Evolutionary conservation across 352 stramenopile genomes (phyloP), one percentile per base, ranked within the genome.

Genomic region (Phytopythium helicoides): DNA sequence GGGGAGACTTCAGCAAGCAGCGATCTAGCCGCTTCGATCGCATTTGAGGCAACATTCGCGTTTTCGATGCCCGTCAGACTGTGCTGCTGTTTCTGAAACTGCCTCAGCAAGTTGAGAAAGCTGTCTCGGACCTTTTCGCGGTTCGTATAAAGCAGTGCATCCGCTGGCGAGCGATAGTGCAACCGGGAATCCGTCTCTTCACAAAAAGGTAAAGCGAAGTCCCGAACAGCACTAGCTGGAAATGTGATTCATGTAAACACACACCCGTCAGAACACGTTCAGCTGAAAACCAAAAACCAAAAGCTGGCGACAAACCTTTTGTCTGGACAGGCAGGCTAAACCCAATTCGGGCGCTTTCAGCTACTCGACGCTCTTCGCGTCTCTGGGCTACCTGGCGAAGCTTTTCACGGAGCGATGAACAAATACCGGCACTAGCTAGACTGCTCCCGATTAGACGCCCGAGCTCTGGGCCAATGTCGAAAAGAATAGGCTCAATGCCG

Each of bases 131-230:
- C 62, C 34, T 85, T 83, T 47, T 91, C 81, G 9, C 81, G 75
- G 53, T 91, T 91, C 0, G 71, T 71, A 46, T 81, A 91, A 19
- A 91, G 28, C 0, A 73, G 53, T 6, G 71, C 70, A 39, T 87
- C 81, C 0, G 49, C 53, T 4, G 73, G 68, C 11, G 73, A 75
- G 15, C 75, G 73, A 38, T 84, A 91, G 47, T 91, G 75, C 34
- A 87, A 53, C 1, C 81, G 71, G 9, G 81, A 91, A 45, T 91
- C 81, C 1, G 69, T 76, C 28, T 81, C 75, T 47, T 88, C 75
- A 41, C 80, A 79, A 33, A 91, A 91, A 2, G 77, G 77, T 6
- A 88, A 56, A 9, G 74, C 62, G 40, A 83, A 87, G 51, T 88
- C 72, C 16, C 58, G 64, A 12, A 78, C 73, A 0, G 65, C 52